Conservation (phyloP, 768 basidiomycete species). For the Hypsizygus marmoreus region DNA sequence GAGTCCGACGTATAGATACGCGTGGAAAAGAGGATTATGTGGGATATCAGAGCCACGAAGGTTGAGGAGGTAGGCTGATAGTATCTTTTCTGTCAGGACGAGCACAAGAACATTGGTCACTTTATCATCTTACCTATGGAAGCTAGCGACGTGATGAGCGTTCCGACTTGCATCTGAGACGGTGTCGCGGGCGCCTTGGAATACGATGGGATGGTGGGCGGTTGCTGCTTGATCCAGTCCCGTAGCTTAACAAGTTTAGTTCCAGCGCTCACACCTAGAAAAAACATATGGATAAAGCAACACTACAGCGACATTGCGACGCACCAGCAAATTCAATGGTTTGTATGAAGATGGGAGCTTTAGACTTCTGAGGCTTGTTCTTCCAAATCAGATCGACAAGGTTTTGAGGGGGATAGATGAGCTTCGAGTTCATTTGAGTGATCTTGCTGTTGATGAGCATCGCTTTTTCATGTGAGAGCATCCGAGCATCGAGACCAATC, state of each 20-base stretch:
- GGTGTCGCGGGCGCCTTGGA: constrained; percentile 62
- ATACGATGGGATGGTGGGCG: constrained; percentile 60
- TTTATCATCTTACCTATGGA: constrained; percentile 56
- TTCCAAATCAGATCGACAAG: constrained; percentile 83
- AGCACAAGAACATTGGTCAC: background rate
- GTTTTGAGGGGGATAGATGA: constrained; percentile 83
- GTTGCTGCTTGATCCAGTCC: constrained; percentile 66
- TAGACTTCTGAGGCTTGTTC: constrained; percentile 71
- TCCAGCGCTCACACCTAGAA: constrained; percentile 55
- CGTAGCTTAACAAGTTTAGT: constrained; percentile 74
- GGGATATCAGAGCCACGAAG: constrained; percentile 89
- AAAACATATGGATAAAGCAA: background rate
- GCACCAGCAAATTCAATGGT: constrained; percentile 69
- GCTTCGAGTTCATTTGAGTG: constrained; percentile 53
- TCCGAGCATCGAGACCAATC: constrained; percentile 84
- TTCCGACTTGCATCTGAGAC: constrained; percentile 64
- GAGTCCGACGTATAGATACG: constrained; percentile 76
- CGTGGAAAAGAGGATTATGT: constrained; percentile 89
- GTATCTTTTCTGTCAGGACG: background rate
- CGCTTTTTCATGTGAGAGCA: constrained; percentile 76
- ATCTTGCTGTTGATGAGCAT: constrained; percentile 60
- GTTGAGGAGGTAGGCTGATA: constrained; percentile 86
- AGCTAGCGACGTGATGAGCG: constrained; percentile 68
- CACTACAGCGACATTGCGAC: constrained; percentile 6
- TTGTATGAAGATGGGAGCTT: constrained; percentile 65